Evolutionary conservation across 768 basidiomycete species (phyloP).

Genomic region (Cystobasidium ongulense): DNA sequence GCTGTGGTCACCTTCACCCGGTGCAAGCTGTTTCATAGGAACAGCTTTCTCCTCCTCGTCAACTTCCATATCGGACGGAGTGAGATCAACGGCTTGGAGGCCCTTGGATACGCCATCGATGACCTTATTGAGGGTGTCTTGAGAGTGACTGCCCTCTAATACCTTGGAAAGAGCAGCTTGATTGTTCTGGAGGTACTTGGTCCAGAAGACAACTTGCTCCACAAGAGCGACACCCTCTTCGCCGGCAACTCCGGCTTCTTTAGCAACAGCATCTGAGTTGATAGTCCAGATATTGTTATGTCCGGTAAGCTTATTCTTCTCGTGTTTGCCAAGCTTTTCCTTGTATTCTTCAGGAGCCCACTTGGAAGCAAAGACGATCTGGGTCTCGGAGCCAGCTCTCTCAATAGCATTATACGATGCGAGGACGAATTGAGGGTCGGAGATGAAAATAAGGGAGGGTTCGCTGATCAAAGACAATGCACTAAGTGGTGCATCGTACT

Average conservation of each 20-base stretch:
- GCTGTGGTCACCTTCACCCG: conserved; percentile 41
- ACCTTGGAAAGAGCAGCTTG: conserved; percentile 31
- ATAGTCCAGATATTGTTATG: conserved; percentile 55
- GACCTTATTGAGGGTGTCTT: conserved; percentile 36
- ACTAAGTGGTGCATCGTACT: conserved; percentile 39
- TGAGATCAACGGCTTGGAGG: conserved; percentile 58
- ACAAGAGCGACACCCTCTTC: conserved; percentile 47
- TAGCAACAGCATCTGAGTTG: conserved; percentile 46
- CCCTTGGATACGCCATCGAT: conserved; percentile 42
- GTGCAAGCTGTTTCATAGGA: conserved; percentile 44
- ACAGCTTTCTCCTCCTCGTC: conserved; percentile 42
- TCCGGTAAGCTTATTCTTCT: conserved; percentile 47
- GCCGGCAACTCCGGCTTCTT: conserved; percentile 47
- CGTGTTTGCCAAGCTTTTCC: conserved; percentile 57
- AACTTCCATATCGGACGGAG: conserved; percentile 43
- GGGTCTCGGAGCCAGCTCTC: conserved; percentile 59
- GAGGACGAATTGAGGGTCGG: conserved; percentile 63
- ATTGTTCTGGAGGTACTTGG: conserved; percentile 53
- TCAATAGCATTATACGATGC: conserved; percentile 67
- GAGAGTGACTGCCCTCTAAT: conserved; percentile 34
- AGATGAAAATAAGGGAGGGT: conserved; percentile 59
- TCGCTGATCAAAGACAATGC: conserved; percentile 48
- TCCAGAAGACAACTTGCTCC: conserved; percentile 69
- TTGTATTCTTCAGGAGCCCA: conserved; percentile 70
- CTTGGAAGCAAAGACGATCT: conserved; percentile 61